Evolutionary conservation across 73 alveolate species (phyloP), one percentile per base, ranked within the genome.

Genomic region (Tetrahymena borealis): DNA sequence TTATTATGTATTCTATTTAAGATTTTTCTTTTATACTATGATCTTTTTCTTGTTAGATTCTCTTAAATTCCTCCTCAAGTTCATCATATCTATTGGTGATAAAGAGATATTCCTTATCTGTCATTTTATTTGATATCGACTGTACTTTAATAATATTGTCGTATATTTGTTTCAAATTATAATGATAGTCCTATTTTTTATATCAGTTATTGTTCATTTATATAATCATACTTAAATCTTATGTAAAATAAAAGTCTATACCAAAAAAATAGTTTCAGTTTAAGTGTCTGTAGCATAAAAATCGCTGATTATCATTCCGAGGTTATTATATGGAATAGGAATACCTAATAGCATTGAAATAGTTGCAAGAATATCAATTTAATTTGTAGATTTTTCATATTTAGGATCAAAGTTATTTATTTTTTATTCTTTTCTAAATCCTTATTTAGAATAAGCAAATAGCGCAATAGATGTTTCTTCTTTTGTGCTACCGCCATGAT

Each of bases 401-500:
- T 13, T 33, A 33, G 35, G 60, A 78, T 33, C 78, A 39, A 35
- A 78, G 40, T 39, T 77, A 31, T 90, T 39, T 16, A 38, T 91
- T 37, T 40, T 38, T 31, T 32, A 5, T 5, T 40, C 37, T 33
- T 32, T 31, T 43, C 31, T 78, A 32, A 39, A 33, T 37, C 33
- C 41, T 39, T 39, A 10, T 40, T 95, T 96, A 18, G 95, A 78
- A 91, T 96, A 96, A 5, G 96, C 91, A 94, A 96, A 96, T 5
- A 95, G 39, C 11, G 78, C 91, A 16, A 97, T 35, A 40, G 78
- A 60, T 20, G 93, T 40, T 79, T 96, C 98, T 90, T 79, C 33
- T 11, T 7, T 28, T 16, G 97, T 36, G 35, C 95, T 96, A 28
- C 98, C 98, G 38, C 98, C 98, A 91, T 96, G 98, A 79, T 91